Evolutionary conservation across 306 rosid genomes (phyloP).

Genomic region (Macrotyloma uniflorum): DNA sequence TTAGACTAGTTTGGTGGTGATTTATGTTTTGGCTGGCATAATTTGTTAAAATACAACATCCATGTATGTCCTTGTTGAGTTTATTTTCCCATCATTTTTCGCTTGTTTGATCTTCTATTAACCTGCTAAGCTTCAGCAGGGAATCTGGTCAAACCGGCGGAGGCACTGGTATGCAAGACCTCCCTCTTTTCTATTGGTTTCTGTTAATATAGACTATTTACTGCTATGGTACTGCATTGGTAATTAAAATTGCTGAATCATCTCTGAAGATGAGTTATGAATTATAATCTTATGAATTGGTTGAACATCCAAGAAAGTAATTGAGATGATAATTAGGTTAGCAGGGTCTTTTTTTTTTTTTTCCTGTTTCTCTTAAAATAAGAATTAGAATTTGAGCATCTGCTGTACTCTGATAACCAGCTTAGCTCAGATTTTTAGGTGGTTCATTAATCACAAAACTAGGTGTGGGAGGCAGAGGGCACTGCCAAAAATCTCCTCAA

Average conservation of each 20-base stretch:
- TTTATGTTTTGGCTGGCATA: conserved; percentile 10
- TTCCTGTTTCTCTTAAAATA: not conserved
- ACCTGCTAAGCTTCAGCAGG: conserved; percentile 41
- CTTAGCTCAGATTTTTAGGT: not conserved
- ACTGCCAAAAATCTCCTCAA: not conserved
- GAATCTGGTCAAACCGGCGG: conserved; percentile 50
- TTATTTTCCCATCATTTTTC: not conserved
- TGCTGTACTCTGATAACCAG: not conserved
- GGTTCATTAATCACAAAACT: conserved; percentile 7
- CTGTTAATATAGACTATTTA: conserved; percentile 14
- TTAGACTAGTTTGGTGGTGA: not conserved
- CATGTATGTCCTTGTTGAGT: not conserved
- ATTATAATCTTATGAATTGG: conserved; percentile 9
- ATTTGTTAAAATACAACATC: conserved; percentile 1
- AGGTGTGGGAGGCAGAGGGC: conserved; percentile 1
- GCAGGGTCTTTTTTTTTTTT: not conserved
- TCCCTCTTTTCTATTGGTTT: conserved; percentile 21
- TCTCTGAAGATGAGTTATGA: conserved; percentile 24
- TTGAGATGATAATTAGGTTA: conserved; percentile 5
- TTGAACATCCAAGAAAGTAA: not conserved
- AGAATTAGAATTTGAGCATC: not conserved
- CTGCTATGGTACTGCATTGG: conserved; percentile 16
- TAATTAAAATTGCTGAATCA: conserved; percentile 21
- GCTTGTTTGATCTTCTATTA: conserved; percentile 29
- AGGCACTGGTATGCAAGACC: conserved; percentile 44